Evolutionary conservation across 2,329 filamentous ascomycete species (phyloP), one percentile per base, ranked within the genome.

Genomic region (Westerdykella ornata): DNA sequence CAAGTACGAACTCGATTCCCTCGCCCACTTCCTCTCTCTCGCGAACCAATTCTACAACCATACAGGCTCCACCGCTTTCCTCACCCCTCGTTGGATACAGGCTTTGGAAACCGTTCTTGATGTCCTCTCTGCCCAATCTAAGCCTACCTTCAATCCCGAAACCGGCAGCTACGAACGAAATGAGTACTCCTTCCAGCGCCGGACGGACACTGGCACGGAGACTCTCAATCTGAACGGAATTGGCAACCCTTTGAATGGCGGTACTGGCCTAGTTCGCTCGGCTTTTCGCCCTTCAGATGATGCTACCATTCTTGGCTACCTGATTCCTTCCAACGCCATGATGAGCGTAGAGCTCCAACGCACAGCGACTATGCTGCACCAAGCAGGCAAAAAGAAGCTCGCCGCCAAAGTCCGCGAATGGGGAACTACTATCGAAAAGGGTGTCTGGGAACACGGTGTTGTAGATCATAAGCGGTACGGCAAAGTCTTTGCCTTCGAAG

Each of bases 1-100:
- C 78, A 98, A 98, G 68, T 98, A 97, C 67, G 92, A 98, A 70
- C 80, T 98, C 16, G 92, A 98, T 68, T 96, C 89, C 7, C 74
- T 98, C 0, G 92, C 89, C 0, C 84, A 94, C 60, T 98, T 98
- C 64, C 75, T 98, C 5, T 81, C 85, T 0, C 70, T 98, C 2
- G 79, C 76, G 14, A 96, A 95, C 56, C 82, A 95, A 53, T 97
- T 94, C 67, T 76, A 92, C 68, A 79, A 84, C 30, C 77, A 86
- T 58, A 94, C 88, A 0, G 76, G 76, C 2, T 90, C 86, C 0
- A 84, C 76, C 1, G 82, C 84, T 1, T 96, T 94, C 60, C 61
- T 97, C 29, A 89, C 78, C 3, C 65, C 74, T 5, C 77, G 90
- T 37, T 98, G 88, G 87, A 81, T 84, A 39, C 69, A 73, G 32